Percentiles rank a stretch among this genome's conserved stretches.
Evolutionary conservation across 2,329 filamentous ascomycete species (phyloP).

Genomic region (Aurifilum marmelostoma): DNA sequence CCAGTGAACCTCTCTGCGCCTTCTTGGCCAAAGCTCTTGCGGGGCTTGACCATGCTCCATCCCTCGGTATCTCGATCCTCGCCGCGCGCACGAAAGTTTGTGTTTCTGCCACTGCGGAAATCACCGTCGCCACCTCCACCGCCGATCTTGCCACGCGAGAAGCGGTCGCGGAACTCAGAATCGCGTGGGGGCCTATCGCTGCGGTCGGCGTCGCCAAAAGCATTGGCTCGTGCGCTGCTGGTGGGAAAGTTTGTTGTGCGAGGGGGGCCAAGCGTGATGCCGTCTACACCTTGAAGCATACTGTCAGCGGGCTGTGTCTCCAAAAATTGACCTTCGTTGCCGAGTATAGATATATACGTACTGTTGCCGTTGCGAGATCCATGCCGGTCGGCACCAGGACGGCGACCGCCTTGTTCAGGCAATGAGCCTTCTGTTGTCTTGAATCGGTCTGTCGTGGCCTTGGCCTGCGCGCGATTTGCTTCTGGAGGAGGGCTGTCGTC

Average conservation of each 20-base stretch:
- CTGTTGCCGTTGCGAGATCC: conserved; percentile 60
- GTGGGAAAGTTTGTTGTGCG: conserved; percentile 77
- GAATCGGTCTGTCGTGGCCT: conserved; percentile 47
- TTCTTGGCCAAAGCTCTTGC: conserved; percentile 73
- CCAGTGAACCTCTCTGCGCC: conserved; percentile 72
- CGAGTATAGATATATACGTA: conserved; percentile 42
- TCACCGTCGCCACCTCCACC: conserved; percentile 57
- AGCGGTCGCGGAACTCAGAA: conserved; percentile 58
- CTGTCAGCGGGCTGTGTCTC: conserved; percentile 28
- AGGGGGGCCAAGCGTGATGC: conserved; percentile 83
- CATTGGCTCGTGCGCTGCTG: conserved; percentile 55
- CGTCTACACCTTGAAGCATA: conserved; percentile 64
- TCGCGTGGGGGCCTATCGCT: conserved; percentile 59
- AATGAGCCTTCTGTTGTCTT: conserved; percentile 48
- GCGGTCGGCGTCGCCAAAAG: conserved; percentile 50
- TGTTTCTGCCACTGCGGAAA: conserved; percentile 51
- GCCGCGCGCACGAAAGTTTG: conserved; percentile 55
- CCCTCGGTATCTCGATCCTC: conserved; percentile 69
- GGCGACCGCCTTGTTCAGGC: conserved; percentile 55
- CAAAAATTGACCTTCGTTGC: neutral
- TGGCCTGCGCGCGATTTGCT: conserved; percentile 49
- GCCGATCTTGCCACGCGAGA: conserved; percentile 57
- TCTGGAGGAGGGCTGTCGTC: conserved; percentile 49
- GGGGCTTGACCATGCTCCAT: conserved; percentile 74
- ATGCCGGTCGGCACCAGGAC: conserved; percentile 56